Percentiles rank a stretch among this genome's conserved stretches.
phyloP scores from a whole-genome alignment of 139 green algal genomes.

The Chlamydomonas sphaeroides region DNA sequence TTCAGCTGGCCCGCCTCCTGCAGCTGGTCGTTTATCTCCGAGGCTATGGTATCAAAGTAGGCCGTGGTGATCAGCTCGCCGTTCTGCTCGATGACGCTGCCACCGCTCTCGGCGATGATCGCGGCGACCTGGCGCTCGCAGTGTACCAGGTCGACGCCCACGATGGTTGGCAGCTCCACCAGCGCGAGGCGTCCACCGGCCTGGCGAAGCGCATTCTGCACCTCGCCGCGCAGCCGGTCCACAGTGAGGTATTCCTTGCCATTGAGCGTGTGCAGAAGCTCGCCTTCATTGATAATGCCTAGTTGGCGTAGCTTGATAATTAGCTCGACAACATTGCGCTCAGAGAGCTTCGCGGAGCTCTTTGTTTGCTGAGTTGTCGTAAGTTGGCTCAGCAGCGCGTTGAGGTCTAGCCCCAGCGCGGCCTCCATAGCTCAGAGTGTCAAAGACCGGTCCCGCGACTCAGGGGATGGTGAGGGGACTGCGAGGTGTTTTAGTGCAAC shows the following conservation, averaged over 20 bases:
- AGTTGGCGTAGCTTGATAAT: conserved; percentile 85
- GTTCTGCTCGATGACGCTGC: conserved; percentile 77
- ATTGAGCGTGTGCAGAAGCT: conserved; percentile 87
- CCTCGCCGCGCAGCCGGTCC: conserved; percentile 67
- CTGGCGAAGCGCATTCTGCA: conserved; percentile 33
- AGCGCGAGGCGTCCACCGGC: conserved; percentile 80
- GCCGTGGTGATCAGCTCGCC: conserved; percentile 87
- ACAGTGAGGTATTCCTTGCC: conserved; percentile 89
- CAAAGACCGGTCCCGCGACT: too few species aligned
- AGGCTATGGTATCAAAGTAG: conserved; percentile 87
- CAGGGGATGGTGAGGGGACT: too few species aligned
- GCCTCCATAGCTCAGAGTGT: neutral
- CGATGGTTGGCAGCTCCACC: conserved; percentile 81
- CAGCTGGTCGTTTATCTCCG: conserved; percentile 65
- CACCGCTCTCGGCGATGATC: conserved; percentile 55
- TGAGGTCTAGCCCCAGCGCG: conserved; percentile 60
- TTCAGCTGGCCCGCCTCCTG: conserved; percentile 73
- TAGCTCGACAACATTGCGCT: conserved; percentile 92
- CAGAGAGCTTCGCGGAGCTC: conserved; percentile 74
- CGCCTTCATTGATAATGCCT: conserved; percentile 72
- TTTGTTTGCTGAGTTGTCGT: conserved; percentile 77
- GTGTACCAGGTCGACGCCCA: conserved; percentile 83
- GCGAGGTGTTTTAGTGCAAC: too few species aligned
- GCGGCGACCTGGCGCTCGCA: conserved; percentile 48
- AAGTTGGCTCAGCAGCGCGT: conserved; percentile 73